Evolutionary conservation across 2,329 filamentous ascomycete genomes (phyloP).

Genomic region (Diaporthe amygdali): DNA sequence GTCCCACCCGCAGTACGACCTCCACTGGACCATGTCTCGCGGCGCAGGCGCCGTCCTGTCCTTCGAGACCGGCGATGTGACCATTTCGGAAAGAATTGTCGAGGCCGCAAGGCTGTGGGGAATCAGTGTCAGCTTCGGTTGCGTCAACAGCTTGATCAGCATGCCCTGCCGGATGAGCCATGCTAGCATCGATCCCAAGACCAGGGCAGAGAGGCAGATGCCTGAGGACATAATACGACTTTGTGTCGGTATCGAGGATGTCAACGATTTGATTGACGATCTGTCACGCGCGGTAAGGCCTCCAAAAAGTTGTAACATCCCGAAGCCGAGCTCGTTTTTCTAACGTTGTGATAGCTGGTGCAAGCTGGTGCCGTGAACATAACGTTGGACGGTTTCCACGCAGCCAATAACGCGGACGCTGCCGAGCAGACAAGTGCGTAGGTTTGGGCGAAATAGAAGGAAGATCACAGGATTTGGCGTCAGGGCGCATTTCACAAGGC

Average conservation of each 20-base stretch:
- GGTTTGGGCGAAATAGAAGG: neutral
- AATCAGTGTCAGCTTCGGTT: constrained; percentile 97
- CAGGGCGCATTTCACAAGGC: constrained; percentile 24
- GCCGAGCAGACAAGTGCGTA: constrained; percentile 42
- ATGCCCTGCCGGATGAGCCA: constrained; percentile 99
- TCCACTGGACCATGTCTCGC: constrained; percentile 94
- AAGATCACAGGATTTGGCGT: constrained; percentile 4
- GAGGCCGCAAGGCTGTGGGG: constrained; percentile 91
- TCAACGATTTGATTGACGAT: constrained; percentile 90
- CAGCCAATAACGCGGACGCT: constrained; percentile 56
- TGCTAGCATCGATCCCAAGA: constrained; percentile 96
- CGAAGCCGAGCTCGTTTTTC: neutral
- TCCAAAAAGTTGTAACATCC: neutral
- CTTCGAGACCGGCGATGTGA: constrained; percentile 91
- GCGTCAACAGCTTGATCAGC: constrained; percentile 97
- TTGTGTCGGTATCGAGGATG: constrained; percentile 96
- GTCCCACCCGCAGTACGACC: constrained; percentile 93
- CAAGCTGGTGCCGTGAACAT: constrained; percentile 93
- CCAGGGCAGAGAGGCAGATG: constrained; percentile 84
- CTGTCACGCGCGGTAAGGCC: constrained; percentile 85
- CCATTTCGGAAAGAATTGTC: constrained; percentile 88
- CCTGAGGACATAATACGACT: constrained; percentile 96
- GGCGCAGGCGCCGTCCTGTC: constrained; percentile 93
- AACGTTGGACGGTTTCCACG: constrained; percentile 81
- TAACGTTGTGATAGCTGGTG: constrained; percentile 66